Evolutionary conservation across 495 filamentous ascomycete species (phyloP).

Genomic region (Penicillium subrubescens): DNA sequence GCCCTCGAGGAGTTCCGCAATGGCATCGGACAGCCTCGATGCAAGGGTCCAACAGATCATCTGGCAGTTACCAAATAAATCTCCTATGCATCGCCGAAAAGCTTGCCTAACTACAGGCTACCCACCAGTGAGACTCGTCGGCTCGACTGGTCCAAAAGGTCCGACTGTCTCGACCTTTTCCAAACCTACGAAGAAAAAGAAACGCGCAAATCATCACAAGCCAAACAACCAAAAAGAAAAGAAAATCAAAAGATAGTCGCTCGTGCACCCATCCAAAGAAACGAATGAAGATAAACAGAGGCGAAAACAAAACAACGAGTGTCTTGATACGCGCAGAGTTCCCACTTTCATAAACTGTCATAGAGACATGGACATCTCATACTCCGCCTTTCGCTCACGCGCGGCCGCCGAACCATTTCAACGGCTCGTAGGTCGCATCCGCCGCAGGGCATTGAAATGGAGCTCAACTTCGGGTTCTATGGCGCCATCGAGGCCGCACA

Average conservation of each 20-base stretch:
- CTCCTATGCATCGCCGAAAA: conserved; percentile 15
- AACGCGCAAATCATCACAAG: background rate
- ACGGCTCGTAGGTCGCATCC: conserved; percentile 15
- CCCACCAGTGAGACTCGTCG: background rate
- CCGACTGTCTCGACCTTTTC: background rate
- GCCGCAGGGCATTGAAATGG: conserved; percentile 5
- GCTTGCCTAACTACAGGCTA: conserved; percentile 10
- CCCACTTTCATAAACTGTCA: background rate
- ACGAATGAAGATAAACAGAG: background rate
- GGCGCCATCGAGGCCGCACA: conserved; percentile 15
- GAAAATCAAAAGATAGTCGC: background rate
- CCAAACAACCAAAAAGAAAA: background rate
- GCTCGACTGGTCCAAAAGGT: conserved; percentile 1
- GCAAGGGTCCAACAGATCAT: conserved; percentile 19
- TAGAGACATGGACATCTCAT: background rate
- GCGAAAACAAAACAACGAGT: background rate
- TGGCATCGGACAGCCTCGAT: conserved; percentile 9
- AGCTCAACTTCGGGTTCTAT: conserved; percentile 11
- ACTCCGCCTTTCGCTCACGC: conserved; percentile 3
- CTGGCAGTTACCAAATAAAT: conserved; percentile 1
- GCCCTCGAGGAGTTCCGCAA: conserved; percentile 9
- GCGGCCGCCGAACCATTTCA: conserved; percentile 3
- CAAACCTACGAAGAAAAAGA: background rate
- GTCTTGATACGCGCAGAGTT: background rate
- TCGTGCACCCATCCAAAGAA: background rate